Percentiles rank a stretch among this genome's conserved stretches.
phyloP scores from a whole-genome alignment of 2,329 filamentous ascomycete genomes.

The Aspergillus hortae region DNA sequence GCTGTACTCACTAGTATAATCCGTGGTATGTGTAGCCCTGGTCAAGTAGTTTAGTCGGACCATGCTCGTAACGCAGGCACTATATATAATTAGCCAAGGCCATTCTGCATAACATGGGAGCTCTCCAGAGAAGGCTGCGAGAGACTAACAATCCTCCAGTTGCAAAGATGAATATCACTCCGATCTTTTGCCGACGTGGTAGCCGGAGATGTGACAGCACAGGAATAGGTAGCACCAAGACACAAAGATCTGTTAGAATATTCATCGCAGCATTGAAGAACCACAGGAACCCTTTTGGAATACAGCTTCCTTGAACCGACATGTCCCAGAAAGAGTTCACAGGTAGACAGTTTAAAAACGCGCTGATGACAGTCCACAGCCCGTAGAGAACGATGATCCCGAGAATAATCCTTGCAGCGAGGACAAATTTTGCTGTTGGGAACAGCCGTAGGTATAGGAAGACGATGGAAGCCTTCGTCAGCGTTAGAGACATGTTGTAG shows the following conservation, averaged over 20 bases:
- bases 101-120: no score
- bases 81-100: background rate
- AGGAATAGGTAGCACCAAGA: background rate
- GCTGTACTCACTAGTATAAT: background rate
- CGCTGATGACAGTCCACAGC: slow-evolving; percentile 2
- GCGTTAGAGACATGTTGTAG: slow-evolving; percentile 3
- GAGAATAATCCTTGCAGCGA: background rate
- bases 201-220: slow-evolving; percentile 1
- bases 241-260: background rate
- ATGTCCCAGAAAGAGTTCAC: slow-evolving; percentile 2
- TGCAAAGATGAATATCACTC: background rate
- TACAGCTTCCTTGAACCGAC: background rate
- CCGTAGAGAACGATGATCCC: background rate
- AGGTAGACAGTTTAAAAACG: slow-evolving; percentile 2
- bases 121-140: background rate
- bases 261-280: slow-evolving; percentile 1
- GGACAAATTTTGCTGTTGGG: background rate
- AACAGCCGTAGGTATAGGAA: slow-evolving; percentile 1
- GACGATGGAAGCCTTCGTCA: slow-evolving; percentile 1
- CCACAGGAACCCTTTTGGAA: background rate
- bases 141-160: background rate
- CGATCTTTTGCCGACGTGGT: background rate
- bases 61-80: slow-evolving; percentile 2
- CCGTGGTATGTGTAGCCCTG: background rate
- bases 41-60: slow-evolving; percentile 1